Percentiles rank a stretch among this genome's conserved stretches.
These are phyloP conservation scores for Fusarium sp. DNA, from an alignment of 2,329 filamentous ascomycete genomes.

Conservation along the genomic window DNA sequence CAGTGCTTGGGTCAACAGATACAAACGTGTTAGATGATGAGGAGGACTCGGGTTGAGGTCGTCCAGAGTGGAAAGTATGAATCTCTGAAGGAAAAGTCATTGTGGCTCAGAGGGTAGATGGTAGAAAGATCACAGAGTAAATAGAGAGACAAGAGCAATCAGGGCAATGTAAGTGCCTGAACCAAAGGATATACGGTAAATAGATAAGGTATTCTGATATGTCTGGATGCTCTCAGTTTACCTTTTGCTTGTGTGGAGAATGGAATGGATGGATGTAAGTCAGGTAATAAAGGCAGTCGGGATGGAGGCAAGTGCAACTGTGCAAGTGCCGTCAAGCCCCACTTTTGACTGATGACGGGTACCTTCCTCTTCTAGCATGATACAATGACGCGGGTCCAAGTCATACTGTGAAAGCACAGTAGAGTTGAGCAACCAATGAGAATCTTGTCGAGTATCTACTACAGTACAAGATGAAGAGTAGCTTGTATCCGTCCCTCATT, in stretches of 20 bases:
- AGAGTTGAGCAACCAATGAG: neutral
- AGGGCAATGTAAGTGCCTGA: neutral
- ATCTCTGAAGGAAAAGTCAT: slow-evolving; percentile 55
- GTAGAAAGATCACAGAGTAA: neutral
- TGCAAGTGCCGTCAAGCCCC: slow-evolving; percentile 13
- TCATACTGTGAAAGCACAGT: slow-evolving; percentile 23
- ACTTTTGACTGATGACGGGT: slow-evolving; percentile 13
- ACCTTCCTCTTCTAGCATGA: slow-evolving; percentile 28
- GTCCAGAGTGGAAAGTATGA: slow-evolving; percentile 82
- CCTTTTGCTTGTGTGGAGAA: neutral
- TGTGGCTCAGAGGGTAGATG: slow-evolving; percentile 10
- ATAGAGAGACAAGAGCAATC: neutral
- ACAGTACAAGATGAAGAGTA: neutral
- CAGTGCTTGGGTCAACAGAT: slow-evolving; percentile 80
- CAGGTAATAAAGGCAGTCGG: slow-evolving; percentile 16
- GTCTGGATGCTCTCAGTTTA: neutral
- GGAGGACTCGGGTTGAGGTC: slow-evolving; percentile 68
- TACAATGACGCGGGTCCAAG: slow-evolving; percentile 15
- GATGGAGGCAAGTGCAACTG: neutral
- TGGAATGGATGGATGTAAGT: slow-evolving; percentile 14
- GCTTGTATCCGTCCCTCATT: neutral
- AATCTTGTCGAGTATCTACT: neutral
- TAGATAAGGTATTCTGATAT: neutral
- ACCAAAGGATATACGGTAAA: neutral
- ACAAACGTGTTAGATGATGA: slow-evolving; percentile 73